Evolutionary conservation across 805 yeast species (phyloP).

Genomic region (Grigorovia yakushimaensis): DNA sequence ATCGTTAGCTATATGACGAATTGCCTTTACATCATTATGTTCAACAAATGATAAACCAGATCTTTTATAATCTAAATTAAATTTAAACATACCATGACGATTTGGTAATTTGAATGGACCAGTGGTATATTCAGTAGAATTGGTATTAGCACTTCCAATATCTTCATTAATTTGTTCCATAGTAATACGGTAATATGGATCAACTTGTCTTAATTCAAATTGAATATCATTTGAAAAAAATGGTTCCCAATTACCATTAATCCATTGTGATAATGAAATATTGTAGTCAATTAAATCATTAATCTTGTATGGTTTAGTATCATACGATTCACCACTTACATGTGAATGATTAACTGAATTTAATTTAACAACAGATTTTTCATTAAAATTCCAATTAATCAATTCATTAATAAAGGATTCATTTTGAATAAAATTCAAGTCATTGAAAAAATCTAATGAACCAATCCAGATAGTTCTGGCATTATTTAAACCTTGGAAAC

Average conservation of each 20-base stretch:
- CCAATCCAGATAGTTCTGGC: conserved; percentile 81
- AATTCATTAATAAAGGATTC: conserved; percentile 37
- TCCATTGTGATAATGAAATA: conserved; percentile 40
- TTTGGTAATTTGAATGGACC: conserved; percentile 70
- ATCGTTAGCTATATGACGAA: conserved; percentile 91
- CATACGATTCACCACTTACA: conserved; percentile 34
- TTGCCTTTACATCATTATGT: conserved; percentile 62
- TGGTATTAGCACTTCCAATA: conserved; percentile 34
- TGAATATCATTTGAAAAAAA: conserved; percentile 58
- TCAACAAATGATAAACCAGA: conserved; percentile 61
- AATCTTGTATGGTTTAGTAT: conserved; percentile 51
- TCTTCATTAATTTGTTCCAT: conserved; percentile 35
- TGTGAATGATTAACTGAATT: conserved; percentile 47
- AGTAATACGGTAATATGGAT: conserved; percentile 84
- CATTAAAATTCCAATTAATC: conserved; percentile 66
- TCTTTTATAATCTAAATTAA: conserved; percentile 66
- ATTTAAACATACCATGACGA: conserved; percentile 94
- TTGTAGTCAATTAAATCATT: conserved; percentile 57
- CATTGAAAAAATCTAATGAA: conserved; percentile 42
- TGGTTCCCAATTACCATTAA: conserved; percentile 60
- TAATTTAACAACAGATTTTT: conserved; percentile 51
- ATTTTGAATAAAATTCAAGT: conserved; percentile 30
- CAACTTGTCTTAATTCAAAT: conserved; percentile 79
- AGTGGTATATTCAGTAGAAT: conserved; percentile 31
- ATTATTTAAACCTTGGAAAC: conserved; percentile 68